Evolutionary conservation across 2,329 filamentous ascomycete species (phyloP), one percentile per base, ranked within the genome.

Genomic region (Hypoxylon sp.): DNA sequence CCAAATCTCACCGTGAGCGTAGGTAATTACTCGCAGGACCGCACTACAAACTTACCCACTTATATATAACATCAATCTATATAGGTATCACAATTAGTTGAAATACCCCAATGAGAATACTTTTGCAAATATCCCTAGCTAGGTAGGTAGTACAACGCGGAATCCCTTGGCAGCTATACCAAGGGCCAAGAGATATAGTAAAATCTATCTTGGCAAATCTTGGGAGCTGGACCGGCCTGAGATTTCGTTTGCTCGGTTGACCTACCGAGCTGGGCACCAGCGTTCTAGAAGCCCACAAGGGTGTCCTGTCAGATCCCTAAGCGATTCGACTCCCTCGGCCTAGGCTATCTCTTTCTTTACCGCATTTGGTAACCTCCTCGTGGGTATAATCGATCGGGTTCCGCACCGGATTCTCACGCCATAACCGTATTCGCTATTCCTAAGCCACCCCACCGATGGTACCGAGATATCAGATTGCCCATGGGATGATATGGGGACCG

Each of bases 281-380:
- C 21, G 49, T 53, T 61, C 58, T 61, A 48, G 49, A 53, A 61
- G 58, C 49, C 41, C 49, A 49, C 43, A 25, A 13, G 21, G 50
- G 45, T 30, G 43, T 21, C 57, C 52, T 62, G 61, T 67, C 60
- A 64, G 45, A 55, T 58, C 45, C 10, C 13, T 61, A 53, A 60
- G 53, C 48, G 56, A 56, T 38, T 23, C 19, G 30, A 43, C 36
- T 14, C 14, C 46, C n/a, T n/a, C 6, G 21, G 28, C 41, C 28
- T 41, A 49, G 55, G 32, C 30, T 34, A 36, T 41, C 51, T 65
- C 61, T 52, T 57, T 57, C 59, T 58, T 68, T 70, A 63, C 71
- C 71, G 57, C 52, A 52, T 73, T 55, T 50, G 56, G 71, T 65
- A 73, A 72, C 60, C 69, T 69, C 13, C 63, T 73, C 71, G 71